Evolutionary conservation across 1,139 yeast genomes (phyloP), one percentile per base, ranked within the genome.

Genomic region (Candida sanyaensis): DNA sequence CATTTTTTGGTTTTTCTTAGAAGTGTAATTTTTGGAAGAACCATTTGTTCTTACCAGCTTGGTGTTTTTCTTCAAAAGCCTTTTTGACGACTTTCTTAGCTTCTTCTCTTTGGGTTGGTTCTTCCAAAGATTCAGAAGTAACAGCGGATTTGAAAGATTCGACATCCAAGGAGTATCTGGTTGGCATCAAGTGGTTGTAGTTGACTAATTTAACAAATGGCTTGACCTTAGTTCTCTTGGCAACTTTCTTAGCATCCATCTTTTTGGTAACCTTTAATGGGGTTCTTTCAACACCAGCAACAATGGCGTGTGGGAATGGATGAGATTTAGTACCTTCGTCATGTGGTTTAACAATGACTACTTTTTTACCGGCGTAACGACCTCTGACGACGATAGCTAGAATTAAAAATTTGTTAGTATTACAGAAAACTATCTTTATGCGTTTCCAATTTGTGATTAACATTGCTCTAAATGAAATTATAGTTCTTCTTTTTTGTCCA

Each of bases 361-460:
- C 99, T 88, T 95, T 95, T 90, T 92, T 93, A 85, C 99, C 99
- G 77, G 99, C 99, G 89, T 85, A 93, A 84, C 99, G 95, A 75
- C 99, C 99, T 80, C 98, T 95, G 80, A 93, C 96, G 77, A 93
- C 92, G 81, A 93, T 92, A 83, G 99, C 98, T 63, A 63, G 27
- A 88, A 71, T 52, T 49, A 30, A 30, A 23, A 6, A 52, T 53
- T 49, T 53, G 79, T 75, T 74, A 71, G 75, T 71, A 71, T 46
- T 37, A 32, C 3, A n/a, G 9, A 8, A 32, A 32, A 32, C 10
- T 23, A 2, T 17, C 21, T 17, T 17, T 3, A 17, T 17, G 5
- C 23, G 11, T 17, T 3, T 40, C 5, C 31, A 13, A 41, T 36
- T 17, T 9, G 21, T 42, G 43, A 31, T 41, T 24, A 24, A 39